Base-by-base conservation (phyloP, 352 stramenopile species). In the Phytopythium cucurbitacearum region DNA sequence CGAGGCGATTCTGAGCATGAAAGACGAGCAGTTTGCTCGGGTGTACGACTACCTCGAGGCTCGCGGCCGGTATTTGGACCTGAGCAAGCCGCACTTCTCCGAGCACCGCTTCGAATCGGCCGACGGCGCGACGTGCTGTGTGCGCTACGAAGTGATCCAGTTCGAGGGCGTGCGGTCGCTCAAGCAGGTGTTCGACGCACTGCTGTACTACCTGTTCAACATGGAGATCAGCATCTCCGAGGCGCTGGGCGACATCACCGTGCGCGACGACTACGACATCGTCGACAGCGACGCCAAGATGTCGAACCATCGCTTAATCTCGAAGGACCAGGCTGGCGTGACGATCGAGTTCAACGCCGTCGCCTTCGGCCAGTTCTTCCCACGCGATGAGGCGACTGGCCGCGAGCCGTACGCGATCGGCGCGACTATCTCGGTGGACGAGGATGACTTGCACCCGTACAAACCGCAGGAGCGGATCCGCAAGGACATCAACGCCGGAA, bases 171-270 rank as follows among this genome's bases (percentile, higher is more conserved):
- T 74, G 1, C 40, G 51, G 33, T 71, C 64, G 4, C 8, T 76
- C 9, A 50, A 28, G n/a, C 60, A 69, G 37, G 65, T 77, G 9
- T 74, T 57, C 47, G 56, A 74, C 4, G 68, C 62, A 5, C 49
- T 77, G 21, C 48, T 67, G 28, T 71, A 67, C 46, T 65, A 67
- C 49, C 51, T 71, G 49, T 59, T 48, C 16, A 73, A 73, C 53
- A 69, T 74, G 6, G 68, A 77, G 54, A 77, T 77, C n/a, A 62
- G 55, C 13, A 72, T 77, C 12, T 72, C 68, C 2, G 65, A 74
- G 44, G 38, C 52, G 15, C 40, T 75, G 16, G 63, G 59, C 2
- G 59, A 75, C 12, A 69, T 78, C 3, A 78, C 59, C 7, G 48
- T 77, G 13, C 48, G 70, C 13, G 67, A 80, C 33, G 65, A 73